Evolutionary conservation across 805 yeast genomes (phyloP).

Genomic region (Hanseniaspora singularis): DNA sequence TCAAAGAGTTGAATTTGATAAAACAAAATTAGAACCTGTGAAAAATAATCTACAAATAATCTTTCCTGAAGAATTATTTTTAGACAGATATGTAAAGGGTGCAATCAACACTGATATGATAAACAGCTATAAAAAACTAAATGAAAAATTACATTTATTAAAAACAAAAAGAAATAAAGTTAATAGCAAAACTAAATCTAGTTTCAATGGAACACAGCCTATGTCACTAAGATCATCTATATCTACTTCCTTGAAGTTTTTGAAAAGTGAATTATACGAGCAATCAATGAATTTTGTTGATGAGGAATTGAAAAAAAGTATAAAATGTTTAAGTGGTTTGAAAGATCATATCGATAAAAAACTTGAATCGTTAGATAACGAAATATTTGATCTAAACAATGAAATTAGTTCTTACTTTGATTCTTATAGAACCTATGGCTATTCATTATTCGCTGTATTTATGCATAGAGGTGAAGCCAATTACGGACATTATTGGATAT

Average conservation of each 20-base stretch:
- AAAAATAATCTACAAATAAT: conserved; percentile 76
- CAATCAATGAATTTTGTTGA: conserved; percentile 36
- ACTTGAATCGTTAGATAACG: conserved; percentile 32
- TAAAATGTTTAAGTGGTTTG: conserved; percentile 32
- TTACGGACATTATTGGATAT: conserved; percentile 95
- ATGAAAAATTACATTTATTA: conserved; percentile 38
- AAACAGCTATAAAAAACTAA: conserved; percentile 37
- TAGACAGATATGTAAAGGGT: conserved; percentile 65
- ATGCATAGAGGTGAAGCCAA: conserved; percentile 93
- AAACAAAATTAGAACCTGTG: conserved; percentile 57
- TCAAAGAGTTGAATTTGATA: conserved; percentile 84
- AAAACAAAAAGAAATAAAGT: conserved; percentile 35
- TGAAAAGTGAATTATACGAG: conserved; percentile 33
- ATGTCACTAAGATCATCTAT: conserved; percentile 41
- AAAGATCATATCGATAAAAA: conserved; percentile 38
- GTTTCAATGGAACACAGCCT: neutral
- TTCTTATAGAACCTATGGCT: conserved; percentile 49
- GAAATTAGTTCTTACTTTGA: conserved; percentile 48
- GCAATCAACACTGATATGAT: conserved; percentile 39
- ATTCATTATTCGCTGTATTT: conserved; percentile 78
- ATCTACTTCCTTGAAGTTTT: conserved; percentile 44
- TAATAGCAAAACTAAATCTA: conserved; percentile 30
- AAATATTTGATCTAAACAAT: conserved; percentile 35
- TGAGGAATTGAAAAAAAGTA: conserved; percentile 18
- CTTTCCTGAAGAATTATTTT: conserved; percentile 61